Evolutionary conservation across 495 filamentous ascomycete species (phyloP).

Genomic region (Ramalina peruviana): DNA sequence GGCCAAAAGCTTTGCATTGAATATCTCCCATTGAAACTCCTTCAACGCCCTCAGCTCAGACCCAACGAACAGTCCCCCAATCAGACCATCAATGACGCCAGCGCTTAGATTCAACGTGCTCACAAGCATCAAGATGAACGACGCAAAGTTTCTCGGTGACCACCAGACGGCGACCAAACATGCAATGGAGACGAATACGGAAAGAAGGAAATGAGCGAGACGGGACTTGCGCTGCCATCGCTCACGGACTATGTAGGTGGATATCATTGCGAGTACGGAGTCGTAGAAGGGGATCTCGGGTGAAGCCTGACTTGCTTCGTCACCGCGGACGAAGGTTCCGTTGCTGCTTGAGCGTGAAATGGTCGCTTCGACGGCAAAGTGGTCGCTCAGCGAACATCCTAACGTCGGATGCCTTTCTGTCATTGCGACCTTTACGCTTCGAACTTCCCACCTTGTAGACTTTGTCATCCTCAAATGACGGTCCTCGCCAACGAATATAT

Average conservation of each 20-base stretch:
- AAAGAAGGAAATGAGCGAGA: constrained; percentile 54
- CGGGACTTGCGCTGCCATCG: constrained; percentile 53
- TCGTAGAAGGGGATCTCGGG: constrained; percentile 40
- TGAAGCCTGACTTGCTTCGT: not conserved
- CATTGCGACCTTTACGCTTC: constrained; percentile 61
- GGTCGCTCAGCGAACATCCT: constrained; percentile 76
- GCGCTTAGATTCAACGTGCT: constrained; percentile 61
- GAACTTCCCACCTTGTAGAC: constrained; percentile 46
- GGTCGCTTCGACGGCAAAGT: constrained; percentile 72
- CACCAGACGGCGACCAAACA: constrained; percentile 81
- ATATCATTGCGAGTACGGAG: constrained; percentile 53
- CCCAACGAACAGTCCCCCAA: constrained; percentile 74
- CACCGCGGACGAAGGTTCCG: not conserved
- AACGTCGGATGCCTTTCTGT: constrained; percentile 67
- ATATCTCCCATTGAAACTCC: constrained; percentile 92
- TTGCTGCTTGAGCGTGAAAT: constrained; percentile 19
- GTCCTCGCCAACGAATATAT: constrained; percentile 62
- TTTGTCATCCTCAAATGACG: constrained; percentile 16
- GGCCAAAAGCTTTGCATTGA: constrained; percentile 39
- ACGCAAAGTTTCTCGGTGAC: constrained; percentile 55
- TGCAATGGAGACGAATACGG: constrained; percentile 47
- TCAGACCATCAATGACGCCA: constrained; percentile 69
- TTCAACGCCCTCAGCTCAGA: constrained; percentile 71
- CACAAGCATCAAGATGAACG: constrained; percentile 68
- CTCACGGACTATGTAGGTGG: constrained; percentile 54